Evolutionary conservation across 1,284 basidiomycete genomes (phyloP).

Genomic region (Ganoderma sinense): DNA sequence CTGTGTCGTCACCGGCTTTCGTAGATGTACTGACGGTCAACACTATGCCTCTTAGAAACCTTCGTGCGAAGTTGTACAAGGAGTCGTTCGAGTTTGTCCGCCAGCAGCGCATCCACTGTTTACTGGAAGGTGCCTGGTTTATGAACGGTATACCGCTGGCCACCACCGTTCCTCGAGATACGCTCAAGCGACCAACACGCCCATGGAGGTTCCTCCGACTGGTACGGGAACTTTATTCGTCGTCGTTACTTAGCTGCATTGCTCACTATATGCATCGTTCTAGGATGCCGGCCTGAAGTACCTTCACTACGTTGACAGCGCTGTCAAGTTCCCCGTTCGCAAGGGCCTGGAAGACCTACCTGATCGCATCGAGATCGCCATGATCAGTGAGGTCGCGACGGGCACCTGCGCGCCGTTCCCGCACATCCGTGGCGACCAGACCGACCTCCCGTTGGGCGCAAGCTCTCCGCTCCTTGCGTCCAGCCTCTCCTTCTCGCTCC

Average conservation of each 20-base stretch:
- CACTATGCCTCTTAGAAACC: slow-evolving; percentile 58
- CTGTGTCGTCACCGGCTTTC: slow-evolving; percentile 1
- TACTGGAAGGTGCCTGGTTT: slow-evolving; percentile 93
- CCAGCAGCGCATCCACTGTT: slow-evolving; percentile 89
- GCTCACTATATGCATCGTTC: slow-evolving; percentile 13
- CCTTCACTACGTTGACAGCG: slow-evolving; percentile 85
- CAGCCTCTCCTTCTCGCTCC: slow-evolving; percentile 82
- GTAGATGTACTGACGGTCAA: neutral
- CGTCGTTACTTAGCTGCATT: neutral
- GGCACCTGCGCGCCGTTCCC: slow-evolving; percentile 80
- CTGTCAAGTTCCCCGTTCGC: slow-evolving; percentile 78
- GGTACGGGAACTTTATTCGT: slow-evolving; percentile 46
- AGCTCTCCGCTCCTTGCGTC: slow-evolving; percentile 64
- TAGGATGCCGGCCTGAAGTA: slow-evolving; percentile 82
- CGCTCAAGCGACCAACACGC: slow-evolving; percentile 60
- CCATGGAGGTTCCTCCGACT: slow-evolving; percentile 85
- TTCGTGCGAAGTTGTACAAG: slow-evolving; percentile 87
- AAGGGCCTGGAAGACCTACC: slow-evolving; percentile 87
- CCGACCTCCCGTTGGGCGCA: slow-evolving; percentile 56
- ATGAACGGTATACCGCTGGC: slow-evolving; percentile 71
- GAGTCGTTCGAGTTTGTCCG: slow-evolving; percentile 94
- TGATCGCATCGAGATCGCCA: slow-evolving; percentile 83
- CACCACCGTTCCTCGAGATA: slow-evolving; percentile 55
- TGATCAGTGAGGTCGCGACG: slow-evolving; percentile 80
- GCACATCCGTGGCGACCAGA: slow-evolving; percentile 63